These are phyloP conservation scores for Monosporozyma aerobia DNA, from an alignment of 805 yeast species.

Conservation along the genomic window DNA sequence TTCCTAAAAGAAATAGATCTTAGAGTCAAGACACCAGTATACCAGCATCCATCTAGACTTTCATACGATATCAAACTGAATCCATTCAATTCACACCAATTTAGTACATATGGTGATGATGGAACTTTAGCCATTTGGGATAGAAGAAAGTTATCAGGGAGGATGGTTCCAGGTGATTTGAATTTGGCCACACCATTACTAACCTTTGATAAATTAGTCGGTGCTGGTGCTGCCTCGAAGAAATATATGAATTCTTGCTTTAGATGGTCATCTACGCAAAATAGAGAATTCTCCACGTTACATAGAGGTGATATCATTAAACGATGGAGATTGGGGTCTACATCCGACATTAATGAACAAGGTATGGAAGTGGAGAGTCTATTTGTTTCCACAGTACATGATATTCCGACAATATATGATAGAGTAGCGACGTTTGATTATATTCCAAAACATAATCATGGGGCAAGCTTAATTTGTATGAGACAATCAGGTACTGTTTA, in stretches of 20 bases:
- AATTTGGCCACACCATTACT: slow-evolving; percentile 47
- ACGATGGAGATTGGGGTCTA: slow-evolving; percentile 68
- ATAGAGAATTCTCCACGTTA: slow-evolving; percentile 69
- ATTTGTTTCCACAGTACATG: slow-evolving; percentile 69
- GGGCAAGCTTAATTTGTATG: slow-evolving; percentile 71
- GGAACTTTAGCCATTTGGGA: slow-evolving; percentile 83
- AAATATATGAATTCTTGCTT: slow-evolving; percentile 56
- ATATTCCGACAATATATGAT: slow-evolving; percentile 66
- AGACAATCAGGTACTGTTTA: slow-evolving; percentile 84
- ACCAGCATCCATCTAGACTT: slow-evolving; percentile 68
- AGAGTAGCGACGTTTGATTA: slow-evolving; percentile 82
- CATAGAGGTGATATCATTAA: slow-evolving; percentile 71
- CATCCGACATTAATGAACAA: slow-evolving; percentile 29
- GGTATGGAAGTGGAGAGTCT: slow-evolving; percentile 41
- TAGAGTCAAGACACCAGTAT: slow-evolving; percentile 52
- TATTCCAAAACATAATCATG: slow-evolving; percentile 47
- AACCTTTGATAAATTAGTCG: slow-evolving; percentile 51
- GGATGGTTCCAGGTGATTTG: slow-evolving; percentile 16
- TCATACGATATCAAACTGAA: slow-evolving; percentile 61
- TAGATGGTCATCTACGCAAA: slow-evolving; percentile 53
- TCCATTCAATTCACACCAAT: slow-evolving; percentile 55
- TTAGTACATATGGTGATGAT: slow-evolving; percentile 72
- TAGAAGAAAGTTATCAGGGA: slow-evolving; percentile 45
- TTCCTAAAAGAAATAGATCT: slow-evolving; percentile 70
- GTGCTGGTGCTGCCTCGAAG: slow-evolving; percentile 46